phyloP scores from a whole-genome alignment of 1,284 basidiomycete genomes.

The Phylloporus sp. region DNA sequence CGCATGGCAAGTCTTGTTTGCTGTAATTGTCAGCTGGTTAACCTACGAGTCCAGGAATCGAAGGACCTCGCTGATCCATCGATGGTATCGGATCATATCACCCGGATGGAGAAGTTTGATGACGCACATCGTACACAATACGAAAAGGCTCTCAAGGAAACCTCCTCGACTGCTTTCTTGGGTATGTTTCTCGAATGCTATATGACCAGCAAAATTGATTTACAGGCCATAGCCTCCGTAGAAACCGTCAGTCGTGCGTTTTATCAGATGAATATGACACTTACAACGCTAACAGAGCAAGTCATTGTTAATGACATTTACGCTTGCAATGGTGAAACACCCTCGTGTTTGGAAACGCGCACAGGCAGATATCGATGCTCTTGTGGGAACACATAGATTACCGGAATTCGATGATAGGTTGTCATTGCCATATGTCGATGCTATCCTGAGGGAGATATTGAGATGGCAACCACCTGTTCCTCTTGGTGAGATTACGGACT shows the following conservation, averaged over 20 bases:
- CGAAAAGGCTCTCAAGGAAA: constrained; percentile 29
- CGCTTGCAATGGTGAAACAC: constrained; percentile 42
- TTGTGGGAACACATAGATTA: constrained; percentile 45
- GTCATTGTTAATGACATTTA: constrained; percentile 25
- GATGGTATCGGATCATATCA: too few relatives aligned
- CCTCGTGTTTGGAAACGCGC: constrained; percentile 41
- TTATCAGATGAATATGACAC: not conserved
- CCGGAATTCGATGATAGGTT: constrained; percentile 49
- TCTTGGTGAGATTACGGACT: constrained; percentile 25
- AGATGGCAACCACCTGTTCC: constrained; percentile 32
- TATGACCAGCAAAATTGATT: not conserved
- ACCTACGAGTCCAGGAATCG: too few relatives aligned
- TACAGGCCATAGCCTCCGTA: constrained; percentile 16
- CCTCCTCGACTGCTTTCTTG: constrained; percentile 27
- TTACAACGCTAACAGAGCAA: constrained; percentile 22
- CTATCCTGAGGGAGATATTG: constrained; percentile 45
- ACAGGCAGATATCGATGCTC: constrained; percentile 47
- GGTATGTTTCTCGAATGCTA: constrained; percentile 16
- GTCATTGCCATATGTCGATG: constrained; percentile 45
- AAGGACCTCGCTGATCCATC: not conserved
- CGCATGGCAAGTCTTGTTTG: constrained; percentile 17
- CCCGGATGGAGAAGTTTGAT: constrained; percentile 26
- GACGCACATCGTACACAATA: constrained; percentile 20
- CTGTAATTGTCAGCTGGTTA: too few relatives aligned
- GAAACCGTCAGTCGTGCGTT: constrained; percentile 29